Percentiles rank a stretch among this genome's conserved stretches.
Evolutionary conservation across 2,329 filamentous ascomycete genomes (phyloP).

Genomic region (Simplicillium sp.): DNA sequence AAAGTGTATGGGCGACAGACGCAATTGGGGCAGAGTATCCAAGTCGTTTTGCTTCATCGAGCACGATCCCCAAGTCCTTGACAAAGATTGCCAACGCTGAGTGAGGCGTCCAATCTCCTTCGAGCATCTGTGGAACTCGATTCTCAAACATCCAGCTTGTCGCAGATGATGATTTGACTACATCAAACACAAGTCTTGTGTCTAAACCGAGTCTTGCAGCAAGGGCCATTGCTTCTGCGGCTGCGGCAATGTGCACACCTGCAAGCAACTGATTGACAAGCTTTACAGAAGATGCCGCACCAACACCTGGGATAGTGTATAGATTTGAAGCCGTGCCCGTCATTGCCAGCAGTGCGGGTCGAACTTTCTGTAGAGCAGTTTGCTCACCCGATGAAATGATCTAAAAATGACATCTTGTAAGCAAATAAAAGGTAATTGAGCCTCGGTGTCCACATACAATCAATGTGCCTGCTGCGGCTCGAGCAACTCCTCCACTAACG

Average conservation of each 20-base stretch:
- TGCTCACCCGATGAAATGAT: conserved; percentile 22
- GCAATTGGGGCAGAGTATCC: conserved; percentile 18
- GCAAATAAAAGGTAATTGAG: neutral
- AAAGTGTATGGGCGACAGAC: conserved; percentile 18
- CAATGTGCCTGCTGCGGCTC: conserved; percentile 24
- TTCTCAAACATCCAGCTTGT: conserved; percentile 28
- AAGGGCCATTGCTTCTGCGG: conserved; percentile 47
- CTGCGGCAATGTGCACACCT: conserved; percentile 45
- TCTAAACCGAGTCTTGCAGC: conserved; percentile 43
- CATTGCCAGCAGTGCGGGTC: conserved; percentile 20
- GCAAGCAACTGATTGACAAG: conserved; percentile 49
- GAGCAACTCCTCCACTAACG: conserved; percentile 25
- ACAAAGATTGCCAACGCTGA: conserved; percentile 25
- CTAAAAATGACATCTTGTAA: conserved; percentile 9
- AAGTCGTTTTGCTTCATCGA: conserved; percentile 20
- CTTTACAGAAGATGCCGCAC: conserved; percentile 45
- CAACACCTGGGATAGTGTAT: conserved; percentile 40
- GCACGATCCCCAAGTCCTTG: conserved; percentile 21
- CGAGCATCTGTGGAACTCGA: conserved; percentile 22
- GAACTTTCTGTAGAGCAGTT: conserved; percentile 12
- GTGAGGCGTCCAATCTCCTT: conserved; percentile 22
- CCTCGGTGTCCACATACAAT: conserved; percentile 14
- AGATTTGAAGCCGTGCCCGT: conserved; percentile 19
- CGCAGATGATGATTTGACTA: conserved; percentile 28
- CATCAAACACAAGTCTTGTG: conserved; percentile 35